Conservation (phyloP, 2,329 filamentous ascomycete genomes). For the Chalaropsis thielavioides region DNA sequence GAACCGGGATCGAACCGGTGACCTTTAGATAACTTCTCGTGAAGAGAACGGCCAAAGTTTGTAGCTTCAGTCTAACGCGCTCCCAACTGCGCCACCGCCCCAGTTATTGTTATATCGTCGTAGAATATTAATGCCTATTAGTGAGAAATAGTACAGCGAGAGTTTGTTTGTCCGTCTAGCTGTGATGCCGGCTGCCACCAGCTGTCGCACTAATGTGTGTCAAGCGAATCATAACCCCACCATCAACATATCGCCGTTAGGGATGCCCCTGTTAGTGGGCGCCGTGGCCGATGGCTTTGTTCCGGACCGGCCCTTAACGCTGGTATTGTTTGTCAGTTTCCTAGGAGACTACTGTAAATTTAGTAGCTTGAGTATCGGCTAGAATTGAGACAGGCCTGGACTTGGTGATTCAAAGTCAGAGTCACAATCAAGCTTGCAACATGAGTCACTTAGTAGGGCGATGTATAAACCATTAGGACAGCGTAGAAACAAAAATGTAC, state of each 20-base stretch:
- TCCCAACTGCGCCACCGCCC: slow-evolving; percentile 18
- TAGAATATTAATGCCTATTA: not conserved
- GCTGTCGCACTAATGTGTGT: not conserved
- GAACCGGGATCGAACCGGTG: slow-evolving; percentile 18
- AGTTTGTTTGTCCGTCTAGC: too few species aligned
- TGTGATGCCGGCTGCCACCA: not conserved
- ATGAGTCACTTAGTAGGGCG: not conserved
- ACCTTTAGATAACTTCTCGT: slow-evolving; percentile 17
- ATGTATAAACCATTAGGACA: too few species aligned
- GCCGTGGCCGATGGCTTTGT: slow-evolving; percentile 1
- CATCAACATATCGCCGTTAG: not conserved
- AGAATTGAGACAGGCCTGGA: not conserved
- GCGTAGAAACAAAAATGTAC: too few species aligned
- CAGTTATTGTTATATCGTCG: not conserved
- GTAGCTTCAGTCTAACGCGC: slow-evolving; percentile 18
- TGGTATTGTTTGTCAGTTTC: not conserved
- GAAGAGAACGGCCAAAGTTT: slow-evolving; percentile 13
- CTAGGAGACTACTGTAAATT: not conserved
- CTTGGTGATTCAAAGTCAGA: not conserved
- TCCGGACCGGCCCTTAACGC: not conserved
- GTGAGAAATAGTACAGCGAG: rapidly evolving
- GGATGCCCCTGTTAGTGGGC: not conserved
- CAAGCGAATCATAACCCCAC: not conserved
- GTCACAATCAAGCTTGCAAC: not conserved
- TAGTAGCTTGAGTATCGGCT: not conserved